These are phyloP conservation scores for Aspergillus incahuasiensis DNA, from an alignment of 495 filamentous ascomycete species.

Conservation along the genomic window DNA sequence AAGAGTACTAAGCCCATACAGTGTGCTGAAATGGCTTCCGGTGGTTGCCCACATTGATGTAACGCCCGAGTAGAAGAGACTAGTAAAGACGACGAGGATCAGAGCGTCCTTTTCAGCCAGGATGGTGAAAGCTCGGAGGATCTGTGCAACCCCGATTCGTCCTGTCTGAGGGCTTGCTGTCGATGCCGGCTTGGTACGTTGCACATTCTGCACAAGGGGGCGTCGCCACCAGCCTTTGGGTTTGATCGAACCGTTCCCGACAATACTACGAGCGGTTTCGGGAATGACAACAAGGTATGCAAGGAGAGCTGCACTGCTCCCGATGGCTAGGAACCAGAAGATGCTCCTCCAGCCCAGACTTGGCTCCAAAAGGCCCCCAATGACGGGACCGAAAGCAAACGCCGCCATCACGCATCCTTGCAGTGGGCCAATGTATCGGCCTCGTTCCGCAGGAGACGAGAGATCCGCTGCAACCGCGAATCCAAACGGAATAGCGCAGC, in stretches of 20 bases:
- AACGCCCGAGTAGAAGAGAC: not conserved
- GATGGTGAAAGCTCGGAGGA: not conserved
- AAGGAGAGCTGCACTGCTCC: slow-evolving; percentile 37
- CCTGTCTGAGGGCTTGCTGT: not conserved
- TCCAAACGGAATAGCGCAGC: slow-evolving; percentile 37
- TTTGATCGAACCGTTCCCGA: slow-evolving; percentile 44
- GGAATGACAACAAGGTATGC: slow-evolving; percentile 29
- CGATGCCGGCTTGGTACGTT: not conserved
- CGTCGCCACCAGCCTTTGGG: slow-evolving; percentile 26
- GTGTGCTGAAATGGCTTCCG: not conserved
- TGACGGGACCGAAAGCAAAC: slow-evolving; percentile 51
- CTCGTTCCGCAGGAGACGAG: slow-evolving; percentile 39
- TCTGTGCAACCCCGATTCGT: not conserved
- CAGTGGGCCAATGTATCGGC: slow-evolving; percentile 43
- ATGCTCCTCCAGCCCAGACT: slow-evolving; percentile 66
- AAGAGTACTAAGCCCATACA: not conserved
- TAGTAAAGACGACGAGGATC: not conserved
- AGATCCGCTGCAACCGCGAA: slow-evolving; percentile 41
- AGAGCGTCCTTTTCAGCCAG: not conserved
- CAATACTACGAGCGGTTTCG: slow-evolving; percentile 43
- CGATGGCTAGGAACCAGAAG: slow-evolving; percentile 71
- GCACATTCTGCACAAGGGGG: not conserved
- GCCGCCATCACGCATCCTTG: not conserved
- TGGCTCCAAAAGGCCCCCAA: slow-evolving; percentile 60
- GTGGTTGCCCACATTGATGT: not conserved